These are phyloP conservation scores for Penicillium glabrum DNA, from an alignment of 2,329 filamentous ascomycete species.

Conservation along the genomic window DNA sequence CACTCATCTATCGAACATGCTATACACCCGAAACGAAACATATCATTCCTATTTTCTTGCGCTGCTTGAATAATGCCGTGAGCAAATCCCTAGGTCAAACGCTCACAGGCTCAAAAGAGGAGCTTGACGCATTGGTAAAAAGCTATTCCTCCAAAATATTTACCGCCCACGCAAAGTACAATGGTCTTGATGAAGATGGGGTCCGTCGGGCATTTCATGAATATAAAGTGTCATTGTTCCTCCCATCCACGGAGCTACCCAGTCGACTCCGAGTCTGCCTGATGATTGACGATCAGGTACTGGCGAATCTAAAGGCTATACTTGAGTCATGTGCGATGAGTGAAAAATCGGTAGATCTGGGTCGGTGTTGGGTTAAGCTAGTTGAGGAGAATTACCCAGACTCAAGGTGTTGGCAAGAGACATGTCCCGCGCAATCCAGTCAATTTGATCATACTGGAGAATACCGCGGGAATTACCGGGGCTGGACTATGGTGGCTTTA, in stretches of 20 bases:
- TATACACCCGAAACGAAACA: slow-evolving; percentile 26
- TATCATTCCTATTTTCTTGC: slow-evolving; percentile 55
- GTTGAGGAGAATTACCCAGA: slow-evolving; percentile 33
- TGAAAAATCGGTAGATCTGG: slow-evolving; percentile 12
- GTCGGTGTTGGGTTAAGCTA: slow-evolving; percentile 25
- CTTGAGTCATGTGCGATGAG: slow-evolving; percentile 13
- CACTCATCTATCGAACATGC: slow-evolving; percentile 28
- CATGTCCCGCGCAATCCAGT: slow-evolving; percentile 2
- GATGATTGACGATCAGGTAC: slow-evolving; percentile 26
- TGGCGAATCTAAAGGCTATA: slow-evolving; percentile 17
- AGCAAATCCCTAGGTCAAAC: slow-evolving; percentile 16
- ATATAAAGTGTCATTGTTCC: slow-evolving; percentile 27
- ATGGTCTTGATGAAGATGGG: slow-evolving; percentile 13
- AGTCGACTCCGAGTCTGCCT: slow-evolving; percentile 27
- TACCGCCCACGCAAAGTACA: slow-evolving; percentile 14
- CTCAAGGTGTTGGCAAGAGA: slow-evolving; percentile 12
- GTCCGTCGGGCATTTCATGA: slow-evolving; percentile 28
- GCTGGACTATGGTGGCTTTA: slow-evolving; percentile 27
- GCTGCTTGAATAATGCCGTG: slow-evolving; percentile 62
- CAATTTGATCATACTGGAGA: neutral
- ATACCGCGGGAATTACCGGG: slow-evolving; percentile 17
- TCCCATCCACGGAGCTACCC: slow-evolving; percentile 28
- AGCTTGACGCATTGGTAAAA: slow-evolving; percentile 16
- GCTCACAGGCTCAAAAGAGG: slow-evolving; percentile 21
- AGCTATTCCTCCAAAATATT: slow-evolving; percentile 30